phyloP scores from a whole-genome alignment of 2,329 filamentous ascomycete species.

The Xylariaceae sp. region DNA sequence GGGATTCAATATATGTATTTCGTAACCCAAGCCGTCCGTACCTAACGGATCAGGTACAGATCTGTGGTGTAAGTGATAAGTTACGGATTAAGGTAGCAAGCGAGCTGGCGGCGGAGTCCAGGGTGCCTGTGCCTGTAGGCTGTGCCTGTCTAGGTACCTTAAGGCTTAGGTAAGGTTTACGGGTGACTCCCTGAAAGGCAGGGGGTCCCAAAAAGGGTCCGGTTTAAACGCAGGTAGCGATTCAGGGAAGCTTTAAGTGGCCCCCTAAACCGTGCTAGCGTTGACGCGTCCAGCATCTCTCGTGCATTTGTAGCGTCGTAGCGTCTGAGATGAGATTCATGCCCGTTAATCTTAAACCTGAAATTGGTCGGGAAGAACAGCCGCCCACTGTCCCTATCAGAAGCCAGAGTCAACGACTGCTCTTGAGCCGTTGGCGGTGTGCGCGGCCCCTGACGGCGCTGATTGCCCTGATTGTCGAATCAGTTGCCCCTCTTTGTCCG shows the following conservation, averaged over 20 bases:
- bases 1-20: no score
- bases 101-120: no score
- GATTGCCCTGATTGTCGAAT: conserved; percentile 5
- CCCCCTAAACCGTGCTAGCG: conserved; percentile 2
- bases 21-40: no score
- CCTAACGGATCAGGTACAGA: background rate
- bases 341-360: conserved; percentile 17
- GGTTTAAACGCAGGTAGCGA: background rate
- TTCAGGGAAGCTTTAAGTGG: background rate
- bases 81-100: background rate
- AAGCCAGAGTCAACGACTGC: background rate
- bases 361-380: conserved; percentile 10
- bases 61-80: background rate
- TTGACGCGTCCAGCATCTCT: conserved; percentile 14
- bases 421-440: conserved; percentile 16
- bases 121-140: no score
- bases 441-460: background rate
- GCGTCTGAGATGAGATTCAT: conserved; percentile 9
- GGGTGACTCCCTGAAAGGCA: background rate
- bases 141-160: no score
- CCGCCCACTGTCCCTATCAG: conserved; percentile 7
- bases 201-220: background rate
- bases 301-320: background rate
- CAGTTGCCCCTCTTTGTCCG: conserved; percentile 6
- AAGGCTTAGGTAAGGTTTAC: background rate